Evolutionary conservation across 192 early-diverging fungal genomes (phyloP), one percentile per base, ranked within the genome.

Genomic region (Backusella australiensis): DNA sequence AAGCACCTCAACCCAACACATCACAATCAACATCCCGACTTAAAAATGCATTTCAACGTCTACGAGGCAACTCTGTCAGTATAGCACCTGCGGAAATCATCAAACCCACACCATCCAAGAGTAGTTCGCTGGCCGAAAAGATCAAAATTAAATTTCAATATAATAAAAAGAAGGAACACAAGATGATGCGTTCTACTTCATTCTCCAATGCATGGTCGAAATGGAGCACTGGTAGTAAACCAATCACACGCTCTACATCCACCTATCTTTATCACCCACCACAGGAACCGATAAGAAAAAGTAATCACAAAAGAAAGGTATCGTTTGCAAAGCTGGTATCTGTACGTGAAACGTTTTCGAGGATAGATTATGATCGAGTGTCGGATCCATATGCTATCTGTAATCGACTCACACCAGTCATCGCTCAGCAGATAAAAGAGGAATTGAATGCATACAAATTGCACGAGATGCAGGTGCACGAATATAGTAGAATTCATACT

Each of bases 381-480:
- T 63, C 53, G 14, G 72, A 73, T 59, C 53, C 72, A 15, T 35
- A 73, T 14, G 72, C 72, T 35, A 53, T 73, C 4, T 73, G 72
- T 65, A 63, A 21, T 38, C 52, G 34, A 23, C 83, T 98, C 1
- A 96, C 94, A 19, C 88, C 95, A 15, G 85, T 90, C 53, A 86
- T 96, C 67, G 95, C 96, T 56, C 91, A 93, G 67, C 79, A 85
- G 72, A 99, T 99, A 81, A 93, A 97, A 56, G 87, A 95, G 77
- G 97, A 99, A 83, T 81, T 99, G 71, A 99, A 99, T 83, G 87
- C 91, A 42, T 99, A 91, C 86, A 99, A 99, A 84, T 88, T 91
- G 68, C 83, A 87, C 59, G 97, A 99, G 81, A 97, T 99, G 96
- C 78, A 83, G 6, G 92, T 98, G 11, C 96, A 97, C 78, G 89